These are phyloP conservation scores for Periconia macrospinosa DNA, from an alignment of 2,329 filamentous ascomycete species.

Conservation along the genomic window DNA sequence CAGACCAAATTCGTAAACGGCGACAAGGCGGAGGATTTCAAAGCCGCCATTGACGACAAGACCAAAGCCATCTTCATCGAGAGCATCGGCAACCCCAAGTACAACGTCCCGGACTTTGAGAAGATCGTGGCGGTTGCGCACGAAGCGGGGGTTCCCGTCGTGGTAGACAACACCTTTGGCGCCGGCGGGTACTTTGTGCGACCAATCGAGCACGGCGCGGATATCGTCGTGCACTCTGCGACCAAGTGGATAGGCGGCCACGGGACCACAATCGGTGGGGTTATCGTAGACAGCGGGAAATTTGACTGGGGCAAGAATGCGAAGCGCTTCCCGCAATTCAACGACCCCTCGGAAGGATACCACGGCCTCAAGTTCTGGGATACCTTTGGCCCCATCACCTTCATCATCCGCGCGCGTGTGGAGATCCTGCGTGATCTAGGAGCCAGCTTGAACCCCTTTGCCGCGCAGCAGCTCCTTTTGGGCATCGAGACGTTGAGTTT, in stretches of 20 bases:
- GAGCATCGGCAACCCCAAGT: slow-evolving; percentile 90
- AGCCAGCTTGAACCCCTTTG: slow-evolving; percentile 82
- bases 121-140: slow-evolving; percentile 81
- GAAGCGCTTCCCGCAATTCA: slow-evolving; percentile 87
- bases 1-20: slow-evolving; percentile 83
- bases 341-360: slow-evolving; percentile 85
- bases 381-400: slow-evolving; percentile 80
- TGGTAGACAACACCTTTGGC: slow-evolving; percentile 90
- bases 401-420: slow-evolving; percentile 82
- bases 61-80: slow-evolving; percentile 93
- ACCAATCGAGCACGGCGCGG: slow-evolving; percentile 86
- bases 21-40: slow-evolving; percentile 78
- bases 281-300: slow-evolving; percentile 85
- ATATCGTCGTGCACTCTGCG: slow-evolving; percentile 91
- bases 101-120: slow-evolving; percentile 91
- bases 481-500: slow-evolving; percentile 89
- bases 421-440: slow-evolving; percentile 90
- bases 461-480: slow-evolving; percentile 85
- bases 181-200: slow-evolving; percentile 86
- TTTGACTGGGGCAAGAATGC: slow-evolving; percentile 91
- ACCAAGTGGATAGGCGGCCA: slow-evolving; percentile 98
- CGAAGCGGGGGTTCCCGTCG: slow-evolving; percentile 60
- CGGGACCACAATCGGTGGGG: slow-evolving; percentile 85
- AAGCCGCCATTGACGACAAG: slow-evolving; percentile 81
- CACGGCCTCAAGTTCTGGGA: slow-evolving; percentile 95